Evolutionary conservation across 257 asterid genomes (phyloP).

Genomic region (Rhazya stricta): DNA sequence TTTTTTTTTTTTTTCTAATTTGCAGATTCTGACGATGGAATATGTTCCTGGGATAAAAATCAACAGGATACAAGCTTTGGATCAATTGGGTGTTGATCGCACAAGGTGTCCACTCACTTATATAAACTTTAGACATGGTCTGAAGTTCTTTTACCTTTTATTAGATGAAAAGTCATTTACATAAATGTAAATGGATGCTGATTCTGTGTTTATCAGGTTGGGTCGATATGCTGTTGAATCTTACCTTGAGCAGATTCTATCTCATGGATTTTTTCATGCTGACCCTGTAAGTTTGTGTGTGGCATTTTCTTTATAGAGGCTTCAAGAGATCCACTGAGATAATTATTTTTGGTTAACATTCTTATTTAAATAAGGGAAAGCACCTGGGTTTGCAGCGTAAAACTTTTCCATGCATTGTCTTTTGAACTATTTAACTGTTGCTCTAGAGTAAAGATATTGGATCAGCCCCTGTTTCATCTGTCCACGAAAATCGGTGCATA

Average conservation of each 20-base stretch:
- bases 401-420: background rate
- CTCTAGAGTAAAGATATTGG: background rate
- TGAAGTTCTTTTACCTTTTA: background rate
- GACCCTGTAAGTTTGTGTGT: slow-evolving; percentile 56
- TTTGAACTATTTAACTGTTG: background rate
- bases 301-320: background rate
- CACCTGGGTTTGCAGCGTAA: background rate
- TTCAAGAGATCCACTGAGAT: background rate
- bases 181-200: background rate
- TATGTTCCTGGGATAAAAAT: slow-evolving; percentile 92
- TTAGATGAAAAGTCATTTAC: background rate
- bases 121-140: slow-evolving; percentile 2
- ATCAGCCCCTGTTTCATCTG: background rate
- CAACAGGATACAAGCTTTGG: slow-evolving; percentile 83
- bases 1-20: slow-evolving; percentile 21
- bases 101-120: slow-evolving; percentile 37
- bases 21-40: slow-evolving; percentile 79
- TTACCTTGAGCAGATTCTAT: slow-evolving; percentile 84
- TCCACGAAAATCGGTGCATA: background rate
- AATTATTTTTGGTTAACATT: background rate
- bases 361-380: background rate
- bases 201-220: slow-evolving; percentile 44
- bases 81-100: slow-evolving; percentile 88
- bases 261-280: slow-evolving; percentile 93
- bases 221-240: slow-evolving; percentile 89